Conservation (phyloP, 192 early-diverging fungal species). For the Backusella parvicylindrica region DNA sequence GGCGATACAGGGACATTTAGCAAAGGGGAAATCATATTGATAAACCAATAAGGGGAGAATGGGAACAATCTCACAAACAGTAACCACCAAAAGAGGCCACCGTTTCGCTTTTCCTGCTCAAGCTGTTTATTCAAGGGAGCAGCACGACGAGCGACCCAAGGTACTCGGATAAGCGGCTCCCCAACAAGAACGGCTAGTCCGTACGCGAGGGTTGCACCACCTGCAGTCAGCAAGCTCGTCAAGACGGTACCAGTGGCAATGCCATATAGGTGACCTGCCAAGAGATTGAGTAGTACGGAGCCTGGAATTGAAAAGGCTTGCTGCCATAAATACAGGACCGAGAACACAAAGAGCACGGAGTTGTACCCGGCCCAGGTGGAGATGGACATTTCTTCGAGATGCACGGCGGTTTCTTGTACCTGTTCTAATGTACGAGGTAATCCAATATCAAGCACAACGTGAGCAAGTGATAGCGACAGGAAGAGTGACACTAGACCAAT, state of each 20-base stretch:
- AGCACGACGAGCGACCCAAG: slow-evolving; percentile 17
- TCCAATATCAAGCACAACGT: slow-evolving; percentile 16
- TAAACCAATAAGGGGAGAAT: slow-evolving; percentile 54
- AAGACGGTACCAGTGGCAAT: slow-evolving; percentile 11
- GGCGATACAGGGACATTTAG: slow-evolving; percentile 42
- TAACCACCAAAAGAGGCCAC: slow-evolving; percentile 47
- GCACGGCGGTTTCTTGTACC: slow-evolving; percentile 42
- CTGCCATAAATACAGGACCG: slow-evolving; percentile 51
- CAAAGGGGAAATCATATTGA: slow-evolving; percentile 49
- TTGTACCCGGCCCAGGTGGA: slow-evolving; percentile 39
- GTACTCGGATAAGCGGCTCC: slow-evolving; percentile 26
- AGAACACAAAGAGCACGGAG: slow-evolving; percentile 39
- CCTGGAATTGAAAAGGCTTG: slow-evolving; percentile 57
- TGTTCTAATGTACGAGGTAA: slow-evolving; percentile 48
- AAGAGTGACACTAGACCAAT: slow-evolving; percentile 18
- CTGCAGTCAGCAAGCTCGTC: slow-evolving; percentile 25
- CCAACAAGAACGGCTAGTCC: slow-evolving; percentile 20
- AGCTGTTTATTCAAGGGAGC: slow-evolving; percentile 16
- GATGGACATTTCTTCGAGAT: slow-evolving; percentile 40
- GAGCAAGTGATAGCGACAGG: slow-evolving; percentile 17
- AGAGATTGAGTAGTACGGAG: slow-evolving; percentile 43
- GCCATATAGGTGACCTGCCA: slow-evolving; percentile 33
- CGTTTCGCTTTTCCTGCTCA: slow-evolving; percentile 28
- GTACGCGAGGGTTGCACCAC: slow-evolving; percentile 29
- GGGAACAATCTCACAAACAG: slow-evolving; percentile 51